A percentile compares a stretch with the other conserved stretches of the same genome.
These are phyloP conservation scores for Vaccinium corymbosum DNA, from an alignment of 148 eudicot genomes.

Conservation along the genomic window DNA sequence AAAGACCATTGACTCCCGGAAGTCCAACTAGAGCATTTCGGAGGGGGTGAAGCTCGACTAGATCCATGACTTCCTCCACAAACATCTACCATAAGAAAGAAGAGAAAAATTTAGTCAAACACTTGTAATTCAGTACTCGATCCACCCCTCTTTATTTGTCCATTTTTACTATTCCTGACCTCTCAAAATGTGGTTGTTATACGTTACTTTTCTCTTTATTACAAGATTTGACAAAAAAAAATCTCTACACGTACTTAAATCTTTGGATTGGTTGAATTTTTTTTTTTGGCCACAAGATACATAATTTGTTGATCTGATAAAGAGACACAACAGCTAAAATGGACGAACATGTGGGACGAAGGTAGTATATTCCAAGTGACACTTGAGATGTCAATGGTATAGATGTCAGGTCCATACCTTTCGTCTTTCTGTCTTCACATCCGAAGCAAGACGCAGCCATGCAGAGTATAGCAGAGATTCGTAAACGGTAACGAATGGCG, in stretches of 20 bases:
- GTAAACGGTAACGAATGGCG: conserved; percentile 34
- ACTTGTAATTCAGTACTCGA: not conserved
- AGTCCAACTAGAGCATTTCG: conserved; percentile 35
- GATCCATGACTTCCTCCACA: conserved; percentile 36
- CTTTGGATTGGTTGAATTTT: not conserved
- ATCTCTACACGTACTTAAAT: not conserved
- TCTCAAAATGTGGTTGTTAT: not conserved
- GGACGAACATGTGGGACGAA: not conserved
- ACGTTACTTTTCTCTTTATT: not conserved
- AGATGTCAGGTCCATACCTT: conserved; percentile 21
- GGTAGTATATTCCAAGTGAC: not conserved
- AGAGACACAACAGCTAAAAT: not conserved
- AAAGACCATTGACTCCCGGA: conserved; percentile 40
- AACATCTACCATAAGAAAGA: conserved; percentile 25
- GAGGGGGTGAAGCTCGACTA: conserved; percentile 35
- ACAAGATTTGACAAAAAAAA: not conserved
- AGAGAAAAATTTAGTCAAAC: conserved; percentile 24
- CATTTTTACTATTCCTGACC: not conserved
- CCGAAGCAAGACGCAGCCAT: conserved; percentile 30
- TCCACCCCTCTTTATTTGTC: not conserved
- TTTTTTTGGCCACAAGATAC: not conserved
- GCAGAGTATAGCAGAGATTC: conserved; percentile 38
- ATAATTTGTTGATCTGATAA: not conserved
- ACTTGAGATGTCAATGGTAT: not conserved
- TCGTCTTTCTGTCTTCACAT: conserved; percentile 26